These are phyloP conservation scores for Liriodendron chinense DNA, from an alignment of 164 flowering plant species.

Conservation along the genomic window DNA sequence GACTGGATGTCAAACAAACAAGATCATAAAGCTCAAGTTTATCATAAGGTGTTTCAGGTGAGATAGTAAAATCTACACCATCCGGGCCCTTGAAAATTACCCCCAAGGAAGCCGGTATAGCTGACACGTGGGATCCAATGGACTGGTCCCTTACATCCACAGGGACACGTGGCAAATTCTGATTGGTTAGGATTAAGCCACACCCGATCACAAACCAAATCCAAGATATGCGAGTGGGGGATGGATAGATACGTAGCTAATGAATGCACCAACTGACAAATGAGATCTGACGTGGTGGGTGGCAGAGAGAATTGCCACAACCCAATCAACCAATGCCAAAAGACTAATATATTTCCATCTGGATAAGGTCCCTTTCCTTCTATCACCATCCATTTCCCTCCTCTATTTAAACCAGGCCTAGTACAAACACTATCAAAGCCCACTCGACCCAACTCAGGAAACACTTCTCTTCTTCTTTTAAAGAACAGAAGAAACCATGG, in stretches of 20 bases:
- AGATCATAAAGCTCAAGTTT: too few relatives aligned
- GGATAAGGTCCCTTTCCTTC: neutral
- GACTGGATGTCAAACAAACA: too few relatives aligned
- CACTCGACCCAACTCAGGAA: neutral
- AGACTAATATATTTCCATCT: neutral
- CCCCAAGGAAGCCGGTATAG: too few relatives aligned
- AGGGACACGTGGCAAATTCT: neutral
- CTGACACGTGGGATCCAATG: too few relatives aligned
- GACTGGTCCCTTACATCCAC: too few relatives aligned
- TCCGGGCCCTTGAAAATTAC: too few relatives aligned
- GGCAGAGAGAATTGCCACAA: too few relatives aligned
- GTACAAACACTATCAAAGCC: neutral
- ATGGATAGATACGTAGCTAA: neutral
- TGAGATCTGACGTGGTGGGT: neutral
- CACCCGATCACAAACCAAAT: neutral
- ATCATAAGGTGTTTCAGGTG: too few relatives aligned
- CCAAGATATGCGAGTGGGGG: neutral
- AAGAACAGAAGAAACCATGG: constrained; percentile 6
- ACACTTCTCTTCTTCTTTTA: neutral
- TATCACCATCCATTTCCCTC: neutral
- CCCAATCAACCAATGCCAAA: neutral
- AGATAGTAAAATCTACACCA: too few relatives aligned
- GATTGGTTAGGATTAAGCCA: neutral
- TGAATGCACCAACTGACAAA: neutral
- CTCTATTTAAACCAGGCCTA: neutral